Conservation (phyloP, 441 rosid genomes). For the Breynia disticha region DNA sequence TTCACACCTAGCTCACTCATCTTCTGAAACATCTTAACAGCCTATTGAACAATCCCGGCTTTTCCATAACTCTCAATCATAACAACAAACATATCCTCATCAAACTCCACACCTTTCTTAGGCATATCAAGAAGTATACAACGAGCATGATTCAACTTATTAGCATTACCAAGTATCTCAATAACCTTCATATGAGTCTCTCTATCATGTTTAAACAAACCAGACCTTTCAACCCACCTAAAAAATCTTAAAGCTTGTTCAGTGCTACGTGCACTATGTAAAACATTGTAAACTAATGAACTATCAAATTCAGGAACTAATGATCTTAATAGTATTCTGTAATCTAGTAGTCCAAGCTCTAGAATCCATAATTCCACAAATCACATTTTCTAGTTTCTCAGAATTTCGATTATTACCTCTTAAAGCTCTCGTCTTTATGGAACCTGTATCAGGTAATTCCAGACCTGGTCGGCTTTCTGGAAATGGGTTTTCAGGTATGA, state of each 20-base stretch:
- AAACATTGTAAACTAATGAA: slow-evolving; percentile 65
- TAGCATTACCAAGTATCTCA: slow-evolving; percentile 55
- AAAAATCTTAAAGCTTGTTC: slow-evolving; percentile 93
- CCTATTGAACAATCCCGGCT: slow-evolving; percentile 81
- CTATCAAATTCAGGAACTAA: too few relatives aligned
- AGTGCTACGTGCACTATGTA: slow-evolving; percentile 54
- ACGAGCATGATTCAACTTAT: slow-evolving; percentile 73
- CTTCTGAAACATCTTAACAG: slow-evolving; percentile 68
- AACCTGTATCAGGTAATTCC: too few relatives aligned
- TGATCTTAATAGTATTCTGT: too few relatives aligned
- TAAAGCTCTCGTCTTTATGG: too few relatives aligned
- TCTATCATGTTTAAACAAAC: slow-evolving; percentile 60
- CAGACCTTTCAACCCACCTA: slow-evolving; percentile 86
- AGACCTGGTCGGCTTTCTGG: too few relatives aligned
- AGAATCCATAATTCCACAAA: too few relatives aligned
- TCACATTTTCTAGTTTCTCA: too few relatives aligned
- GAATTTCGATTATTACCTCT: too few relatives aligned
- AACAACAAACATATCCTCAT: slow-evolving; percentile 68
- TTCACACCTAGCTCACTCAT: slow-evolving; percentile 76
- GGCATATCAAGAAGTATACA: slow-evolving; percentile 88
- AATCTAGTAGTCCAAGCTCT: too few relatives aligned
- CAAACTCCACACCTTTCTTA: slow-evolving; percentile 67
- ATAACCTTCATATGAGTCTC: slow-evolving; percentile 71
- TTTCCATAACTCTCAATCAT: slow-evolving; percentile 74
- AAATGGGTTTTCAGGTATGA: too few relatives aligned